phyloP scores from a whole-genome alignment of 805 yeast genomes.

The Kluyveromyces siamensis region DNA sequence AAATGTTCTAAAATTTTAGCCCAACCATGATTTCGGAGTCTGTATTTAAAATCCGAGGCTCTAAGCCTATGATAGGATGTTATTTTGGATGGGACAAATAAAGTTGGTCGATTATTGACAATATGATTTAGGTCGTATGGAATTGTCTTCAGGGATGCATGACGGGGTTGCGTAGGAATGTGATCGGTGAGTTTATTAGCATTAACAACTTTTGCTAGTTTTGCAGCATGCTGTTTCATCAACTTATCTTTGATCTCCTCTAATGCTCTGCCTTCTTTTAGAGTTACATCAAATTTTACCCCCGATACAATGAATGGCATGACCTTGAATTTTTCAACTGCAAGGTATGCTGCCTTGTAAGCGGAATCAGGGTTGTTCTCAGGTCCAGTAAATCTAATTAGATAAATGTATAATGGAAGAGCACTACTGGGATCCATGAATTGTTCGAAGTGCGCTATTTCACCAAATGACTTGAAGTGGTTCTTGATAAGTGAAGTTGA shows the following conservation, averaged over 20 bases:
- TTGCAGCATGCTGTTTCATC: constrained; percentile 32
- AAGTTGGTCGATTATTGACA: constrained; percentile 49
- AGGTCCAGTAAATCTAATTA: constrained; percentile 51
- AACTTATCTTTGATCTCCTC: constrained; percentile 22
- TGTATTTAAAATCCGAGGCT: constrained; percentile 53
- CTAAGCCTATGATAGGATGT: constrained; percentile 42
- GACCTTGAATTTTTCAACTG: constrained; percentile 33
- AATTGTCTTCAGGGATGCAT: constrained; percentile 20
- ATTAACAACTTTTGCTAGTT: constrained; percentile 25
- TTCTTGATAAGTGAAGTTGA: constrained; percentile 28
- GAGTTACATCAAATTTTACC: constrained; percentile 38
- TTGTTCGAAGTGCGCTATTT: constrained; percentile 47
- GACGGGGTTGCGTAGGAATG: constrained; percentile 3
- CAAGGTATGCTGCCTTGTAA: constrained; percentile 37
- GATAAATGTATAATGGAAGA: constrained; percentile 66
- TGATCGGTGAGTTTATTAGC: constrained; percentile 10
- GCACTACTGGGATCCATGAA: constrained; percentile 68
- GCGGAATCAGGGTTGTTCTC: constrained; percentile 42
- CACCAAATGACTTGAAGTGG: constrained; percentile 55
- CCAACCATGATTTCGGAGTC: constrained; percentile 54
- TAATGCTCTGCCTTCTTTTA: constrained; percentile 38
- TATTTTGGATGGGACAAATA: constrained; percentile 45
- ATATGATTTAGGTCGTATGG: constrained; percentile 42
- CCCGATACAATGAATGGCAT: constrained; percentile 44
- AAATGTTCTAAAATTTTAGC: constrained; percentile 52